Evolutionary conservation across 164 flowering plant genomes (phyloP), one percentile per base, ranked within the genome.

Genomic region (Kalanchoe fedtschenkoi): DNA sequence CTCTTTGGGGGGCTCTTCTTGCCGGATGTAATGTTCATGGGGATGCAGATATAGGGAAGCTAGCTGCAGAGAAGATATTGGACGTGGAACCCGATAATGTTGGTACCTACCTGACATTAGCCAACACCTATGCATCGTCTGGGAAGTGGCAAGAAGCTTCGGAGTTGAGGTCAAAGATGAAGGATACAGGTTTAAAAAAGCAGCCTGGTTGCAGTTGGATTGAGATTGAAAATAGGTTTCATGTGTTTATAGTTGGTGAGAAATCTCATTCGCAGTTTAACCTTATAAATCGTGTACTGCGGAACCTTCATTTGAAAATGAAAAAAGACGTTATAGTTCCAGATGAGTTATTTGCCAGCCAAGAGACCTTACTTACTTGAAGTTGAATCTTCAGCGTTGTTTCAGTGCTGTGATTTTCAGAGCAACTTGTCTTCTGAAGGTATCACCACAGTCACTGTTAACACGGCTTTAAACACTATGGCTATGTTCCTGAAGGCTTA

Each of bases 151-250:
- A 61, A 51, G 76, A 70, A 55, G 79, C 72, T 51, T 58, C 73
- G 7, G 60, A 47, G 21, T 55, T 73, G 34, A 70, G 79, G 65
- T 33, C 34, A 69, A 55, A 68, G 41, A 73, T 73, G 75, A 76
- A 76, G 56, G 79, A 68, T 4, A 64, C 43, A 34, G 73, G 75
- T 8, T 37, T 76, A 65, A 73, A 76, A 69, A 76, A 76, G 63
- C 74, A 66, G 65, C 77, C 79, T 24, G 79, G 77, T 56, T 76
- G 76, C 56, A 76, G 79, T 51, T 76, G 79, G 79, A 76, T 76
- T 39, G 69, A 68, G 59, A 68, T 76, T 15, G 75, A 67, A 5
- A 70, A 71, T 34, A 64, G 34, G 57, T 65, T 70, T 60, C 69
- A 73, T 59, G 74, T 71, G 51, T 76, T 76, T 62, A 57, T 70